phyloP scores from a whole-genome alignment of 1,284 basidiomycete genomes.

The Leccinum solheimii region DNA sequence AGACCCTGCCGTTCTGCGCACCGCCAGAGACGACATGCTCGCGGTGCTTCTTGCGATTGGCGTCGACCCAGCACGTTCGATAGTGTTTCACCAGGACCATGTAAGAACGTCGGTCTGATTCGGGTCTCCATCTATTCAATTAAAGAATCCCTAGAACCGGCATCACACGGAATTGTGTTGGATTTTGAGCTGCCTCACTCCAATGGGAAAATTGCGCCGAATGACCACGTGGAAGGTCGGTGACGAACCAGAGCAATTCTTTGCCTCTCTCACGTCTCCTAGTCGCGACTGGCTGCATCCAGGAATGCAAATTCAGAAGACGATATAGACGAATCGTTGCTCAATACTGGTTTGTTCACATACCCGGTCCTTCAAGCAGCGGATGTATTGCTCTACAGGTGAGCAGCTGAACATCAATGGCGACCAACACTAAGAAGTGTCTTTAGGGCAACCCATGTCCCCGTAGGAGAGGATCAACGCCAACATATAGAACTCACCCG shows the following conservation, averaged over 20 bases:
- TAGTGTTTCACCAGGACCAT: constrained; percentile 81
- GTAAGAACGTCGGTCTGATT: constrained; percentile 43
- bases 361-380: constrained; percentile 95
- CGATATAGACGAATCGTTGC: constrained; percentile 78
- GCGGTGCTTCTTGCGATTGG: constrained; percentile 86
- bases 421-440: background rate
- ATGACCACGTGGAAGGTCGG: constrained; percentile 97
- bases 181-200: constrained; percentile 85
- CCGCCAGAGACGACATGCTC: constrained; percentile 76
- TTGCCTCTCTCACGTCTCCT: constrained; percentile 11
- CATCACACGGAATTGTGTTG: constrained; percentile 90
- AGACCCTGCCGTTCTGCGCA: constrained; percentile 62
- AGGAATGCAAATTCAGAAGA: constrained; percentile 73
- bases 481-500: constrained; percentile 91
- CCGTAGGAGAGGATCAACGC: constrained; percentile 93
- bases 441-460: constrained; percentile 83
- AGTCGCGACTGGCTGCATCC: constrained; percentile 77
- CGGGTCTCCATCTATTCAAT: constrained; percentile 38
- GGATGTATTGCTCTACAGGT: constrained; percentile 88
- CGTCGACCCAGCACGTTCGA: constrained; percentile 74
- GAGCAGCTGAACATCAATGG: constrained; percentile 18
- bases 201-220: constrained; percentile 78
- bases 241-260: background rate
- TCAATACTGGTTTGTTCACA: constrained; percentile 85
- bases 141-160: constrained; percentile 55